A percentile compares a stretch with the other conserved stretches of the same genome.
These are phyloP conservation scores for Echinochloa phyllopogon DNA, from an alignment of 176 grass and related monocot species.

Conservation along the genomic window DNA sequence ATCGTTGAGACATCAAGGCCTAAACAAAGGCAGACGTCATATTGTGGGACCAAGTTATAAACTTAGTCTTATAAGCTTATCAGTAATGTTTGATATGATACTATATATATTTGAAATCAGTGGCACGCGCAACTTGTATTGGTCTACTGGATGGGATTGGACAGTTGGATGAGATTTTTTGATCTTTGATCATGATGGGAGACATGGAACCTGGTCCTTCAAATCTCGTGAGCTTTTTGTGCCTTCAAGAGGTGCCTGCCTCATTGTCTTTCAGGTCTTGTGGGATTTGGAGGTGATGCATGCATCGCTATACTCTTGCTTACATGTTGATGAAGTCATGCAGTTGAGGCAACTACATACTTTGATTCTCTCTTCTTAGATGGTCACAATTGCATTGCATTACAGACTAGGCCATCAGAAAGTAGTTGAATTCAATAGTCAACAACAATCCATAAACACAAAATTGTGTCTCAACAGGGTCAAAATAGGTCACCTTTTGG, in stretches of 20 bases:
- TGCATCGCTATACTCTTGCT: not conserved
- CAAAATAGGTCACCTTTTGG: not conserved
- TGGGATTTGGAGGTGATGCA: not conserved
- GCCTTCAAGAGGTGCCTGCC: not conserved
- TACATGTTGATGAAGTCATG: not conserved
- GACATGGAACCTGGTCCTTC: not conserved
- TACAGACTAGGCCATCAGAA: not conserved
- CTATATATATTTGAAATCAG: not conserved
- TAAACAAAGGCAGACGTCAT: not conserved
- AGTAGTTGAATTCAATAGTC: not conserved
- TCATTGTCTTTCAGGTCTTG: not conserved
- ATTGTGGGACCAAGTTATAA: not conserved
- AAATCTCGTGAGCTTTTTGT: not conserved
- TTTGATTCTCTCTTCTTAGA: not conserved
- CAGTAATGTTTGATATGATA: not conserved
- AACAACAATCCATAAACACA: not conserved
- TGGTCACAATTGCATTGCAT: not conserved
- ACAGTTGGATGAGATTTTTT: not conserved
- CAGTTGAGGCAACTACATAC: not conserved
- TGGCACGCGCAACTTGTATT: slow-evolving; percentile 19
- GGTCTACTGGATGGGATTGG: not conserved
- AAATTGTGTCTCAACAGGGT: not conserved
- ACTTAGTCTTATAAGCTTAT: not conserved
- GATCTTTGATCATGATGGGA: slow-evolving; percentile 5
- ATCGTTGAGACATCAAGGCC: not conserved